These are phyloP conservation scores for Piper longum DNA, from an alignment of 164 flowering plant genomes.

Conservation along the genomic window DNA sequence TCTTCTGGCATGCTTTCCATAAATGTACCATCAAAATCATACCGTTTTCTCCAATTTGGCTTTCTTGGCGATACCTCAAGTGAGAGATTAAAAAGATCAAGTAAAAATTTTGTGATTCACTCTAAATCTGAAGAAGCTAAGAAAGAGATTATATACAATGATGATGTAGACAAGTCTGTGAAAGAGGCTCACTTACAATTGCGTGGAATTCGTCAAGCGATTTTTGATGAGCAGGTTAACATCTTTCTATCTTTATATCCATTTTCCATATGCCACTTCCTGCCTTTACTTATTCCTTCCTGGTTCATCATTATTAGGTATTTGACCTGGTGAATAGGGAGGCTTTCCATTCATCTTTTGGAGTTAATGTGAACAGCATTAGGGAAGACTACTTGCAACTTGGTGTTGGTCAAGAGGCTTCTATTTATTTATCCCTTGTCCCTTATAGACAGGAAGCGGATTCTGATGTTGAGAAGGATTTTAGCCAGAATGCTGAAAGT, in stretches of 20 bases:
- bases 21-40: slow-evolving; percentile 51
- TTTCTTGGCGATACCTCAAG: slow-evolving; percentile 31
- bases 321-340: slow-evolving; percentile 88
- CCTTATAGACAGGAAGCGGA: slow-evolving; percentile 31
- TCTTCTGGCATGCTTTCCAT: slow-evolving; percentile 83
- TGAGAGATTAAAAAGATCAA: slow-evolving; percentile 3
- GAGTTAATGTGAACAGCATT: slow-evolving; percentile 68
- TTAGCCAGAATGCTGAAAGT: slow-evolving; percentile 21
- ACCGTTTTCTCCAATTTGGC: slow-evolving; percentile 58
- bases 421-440: slow-evolving; percentile 55
- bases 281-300: slow-evolving; percentile 1
- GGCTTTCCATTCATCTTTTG: slow-evolving; percentile 52
- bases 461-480: slow-evolving; percentile 16
- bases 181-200: slow-evolving; percentile 48
- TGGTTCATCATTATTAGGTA: slow-evolving; percentile 33
- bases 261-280: background rate
- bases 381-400: slow-evolving; percentile 63
- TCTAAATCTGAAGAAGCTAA: slow-evolving; percentile 14
- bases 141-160: slow-evolving; percentile 35
- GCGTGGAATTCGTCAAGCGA: slow-evolving; percentile 69
- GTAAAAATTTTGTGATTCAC: background rate
- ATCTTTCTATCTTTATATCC: background rate
- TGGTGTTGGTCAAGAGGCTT: slow-evolving; percentile 55
- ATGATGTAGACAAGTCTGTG: slow-evolving; percentile 32
- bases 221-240: slow-evolving; percentile 75